phyloP scores from a whole-genome alignment of 1,284 basidiomycete species.

The Moesziomyces parantarcticus region DNA sequence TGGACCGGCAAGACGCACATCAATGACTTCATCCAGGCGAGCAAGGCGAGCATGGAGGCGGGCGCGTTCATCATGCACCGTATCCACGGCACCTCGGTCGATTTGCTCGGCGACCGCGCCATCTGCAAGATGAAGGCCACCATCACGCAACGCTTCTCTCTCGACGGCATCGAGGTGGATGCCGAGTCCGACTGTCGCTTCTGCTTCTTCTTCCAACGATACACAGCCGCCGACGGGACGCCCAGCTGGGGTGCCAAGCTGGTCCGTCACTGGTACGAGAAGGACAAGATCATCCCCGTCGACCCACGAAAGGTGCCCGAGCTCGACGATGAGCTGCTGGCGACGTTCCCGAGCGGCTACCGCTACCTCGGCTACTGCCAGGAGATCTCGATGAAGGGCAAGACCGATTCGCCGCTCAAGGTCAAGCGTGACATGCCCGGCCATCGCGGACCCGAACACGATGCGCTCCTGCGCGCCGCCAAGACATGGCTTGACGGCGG shows the following conservation, averaged over 20 bases:
- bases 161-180: conserved; percentile 61
- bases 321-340: conserved; percentile 58
- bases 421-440: conserved; percentile 20
- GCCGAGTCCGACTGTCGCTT: conserved; percentile 64
- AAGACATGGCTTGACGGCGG: conserved; percentile 31
- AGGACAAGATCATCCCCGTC: conserved; percentile 61
- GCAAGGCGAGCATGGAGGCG: conserved; percentile 53
- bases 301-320: conserved; percentile 59
- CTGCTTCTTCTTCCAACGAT: conserved; percentile 60
- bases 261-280: conserved; percentile 58
- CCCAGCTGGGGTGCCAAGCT: conserved; percentile 2
- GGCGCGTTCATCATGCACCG: conserved; percentile 63
- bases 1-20: conserved; percentile 64
- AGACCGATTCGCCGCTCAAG: conserved; percentile 13
- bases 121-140: conserved; percentile 65
- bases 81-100: conserved; percentile 60
- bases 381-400: conserved; percentile 13
- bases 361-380: conserved; percentile 28
- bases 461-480: conserved; percentile 10
- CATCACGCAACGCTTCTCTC: conserved; percentile 62
- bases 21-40: conserved; percentile 62
- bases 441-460: conserved; percentile 7
- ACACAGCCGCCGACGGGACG: conserved; percentile 6
- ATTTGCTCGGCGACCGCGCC: conserved; percentile 54
- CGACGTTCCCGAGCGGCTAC: conserved; percentile 58